These are phyloP conservation scores for Sphagnum tenellum DNA, from an alignment of 225 moss, liverwort and hornwort genomes.

Conservation along the genomic window DNA sequence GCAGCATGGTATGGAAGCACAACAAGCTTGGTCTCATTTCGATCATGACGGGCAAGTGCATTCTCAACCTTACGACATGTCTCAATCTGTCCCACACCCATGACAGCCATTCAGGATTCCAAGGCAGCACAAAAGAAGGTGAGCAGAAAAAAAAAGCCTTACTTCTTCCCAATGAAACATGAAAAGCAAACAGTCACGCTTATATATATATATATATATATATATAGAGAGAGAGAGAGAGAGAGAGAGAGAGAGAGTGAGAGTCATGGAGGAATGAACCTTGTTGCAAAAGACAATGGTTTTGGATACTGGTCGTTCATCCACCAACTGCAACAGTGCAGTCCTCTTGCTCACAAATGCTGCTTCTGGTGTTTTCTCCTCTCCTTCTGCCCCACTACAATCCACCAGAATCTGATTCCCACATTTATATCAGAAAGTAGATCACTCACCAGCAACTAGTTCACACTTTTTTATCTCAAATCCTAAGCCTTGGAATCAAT, in stretches of 20 bases:
- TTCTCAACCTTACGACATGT: constrained; percentile 96
- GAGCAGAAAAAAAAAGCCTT: neutral
- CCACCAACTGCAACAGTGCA: constrained; percentile 72
- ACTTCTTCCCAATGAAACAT: too few species aligned
- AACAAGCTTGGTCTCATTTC: constrained; percentile 54
- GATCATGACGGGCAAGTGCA: constrained; percentile 69
- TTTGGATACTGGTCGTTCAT: constrained; percentile 82
- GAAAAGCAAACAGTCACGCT: too few species aligned
- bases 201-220: neutral
- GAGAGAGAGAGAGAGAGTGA: constrained; percentile 1
- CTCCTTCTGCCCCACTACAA: constrained; percentile 80
- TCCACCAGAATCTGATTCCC: constrained; percentile 78
- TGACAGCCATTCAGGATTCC: too few species aligned
- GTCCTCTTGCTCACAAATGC: constrained; percentile 76
- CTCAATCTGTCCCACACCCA: constrained; percentile 51
- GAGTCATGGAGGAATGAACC: constrained; percentile 19
- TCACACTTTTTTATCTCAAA: too few species aligned
- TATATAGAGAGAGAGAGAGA: constrained; percentile 1
- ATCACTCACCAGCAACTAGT: too few species aligned
- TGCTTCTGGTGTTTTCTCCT: constrained; percentile 85
- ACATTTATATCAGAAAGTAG: too few species aligned
- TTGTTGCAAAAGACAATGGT: constrained; percentile 97
- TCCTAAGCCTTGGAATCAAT: too few species aligned
- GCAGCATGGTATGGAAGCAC: constrained; percentile 95
- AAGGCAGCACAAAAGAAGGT: neutral